Evolutionary conservation across 768 basidiomycete genomes (phyloP), one percentile per base, ranked within the genome.

Genomic region (Atractiella rhizophila): DNA sequence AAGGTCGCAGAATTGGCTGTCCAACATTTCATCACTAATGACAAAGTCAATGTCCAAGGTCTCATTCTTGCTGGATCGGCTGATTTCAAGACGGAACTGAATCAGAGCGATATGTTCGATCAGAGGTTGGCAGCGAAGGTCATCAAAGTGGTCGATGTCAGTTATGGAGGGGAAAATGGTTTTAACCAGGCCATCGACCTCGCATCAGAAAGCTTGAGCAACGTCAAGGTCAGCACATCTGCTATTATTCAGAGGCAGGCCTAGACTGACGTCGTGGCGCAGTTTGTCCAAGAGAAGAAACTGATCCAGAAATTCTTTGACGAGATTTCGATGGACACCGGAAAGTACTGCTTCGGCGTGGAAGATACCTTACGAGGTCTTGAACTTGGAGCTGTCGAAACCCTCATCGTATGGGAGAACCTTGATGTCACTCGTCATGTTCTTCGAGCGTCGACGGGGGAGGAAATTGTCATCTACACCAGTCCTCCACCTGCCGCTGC

Each of bases 201-300:
- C 39, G 81, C 91, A 0, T 77, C 82, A 1, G 91, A 98, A 59
- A 78, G 82, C 3, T 71, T 98, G 23, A 74, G 81, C 28, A 96
- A 96, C 59, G 91, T 98, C 66, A 98, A 98, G 59, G 96, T 98
- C 53, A 88, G n/a, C n/a, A n/a, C n/a, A n/a, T n/a, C n/a, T n/a
- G n/a, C n/a, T n/a, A n/a, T n/a, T n/a, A n/a, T n/a, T n/a, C n/a
- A n/a, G n/a, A n/a, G n/a, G n/a, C n/a, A n/a, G n/a, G n/a, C n/a
- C n/a, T n/a, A n/a, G n/a, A n/a, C n/a, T n/a, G n/a, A n/a, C n/a
- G n/a, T n/a, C n/a, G n/a, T n/a, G n/a, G n/a, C n/a, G n/a, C n/a
- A n/a, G n/a, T n/a, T n/a, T n/a, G n/a, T n/a, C n/a, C n/a, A n/a
- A n/a, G n/a, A n/a, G n/a, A n/a, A n/a, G n/a, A n/a, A n/a, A 45